Conservation (phyloP, 179 eudicot species). For the Beta corolliflora region DNA sequence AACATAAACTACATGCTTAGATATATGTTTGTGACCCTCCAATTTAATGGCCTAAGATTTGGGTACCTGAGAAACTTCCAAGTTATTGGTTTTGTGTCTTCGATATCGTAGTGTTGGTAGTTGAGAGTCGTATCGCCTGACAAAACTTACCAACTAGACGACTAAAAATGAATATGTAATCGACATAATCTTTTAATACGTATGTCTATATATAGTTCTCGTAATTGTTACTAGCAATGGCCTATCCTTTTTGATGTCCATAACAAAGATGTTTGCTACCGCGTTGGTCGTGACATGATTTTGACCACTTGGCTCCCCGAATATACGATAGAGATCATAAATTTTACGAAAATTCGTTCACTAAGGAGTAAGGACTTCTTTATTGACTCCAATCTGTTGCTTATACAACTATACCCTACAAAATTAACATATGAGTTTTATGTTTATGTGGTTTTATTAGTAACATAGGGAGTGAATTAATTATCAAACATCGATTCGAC, state of each 20-base stretch:
- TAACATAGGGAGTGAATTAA: too few relatives aligned
- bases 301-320: not conserved
- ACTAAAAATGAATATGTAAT: not conserved
- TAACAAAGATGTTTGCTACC: not conserved
- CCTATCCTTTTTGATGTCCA: not conserved
- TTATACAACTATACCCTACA: too few relatives aligned
- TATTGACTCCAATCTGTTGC: too few relatives aligned
- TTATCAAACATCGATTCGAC: too few relatives aligned
- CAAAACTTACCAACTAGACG: constrained; percentile 9
- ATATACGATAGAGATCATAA: not conserved
- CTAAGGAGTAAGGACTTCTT: too few relatives aligned
- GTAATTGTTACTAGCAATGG: not conserved
- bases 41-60: not conserved
- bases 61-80: not conserved
- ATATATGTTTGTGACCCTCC: too few relatives aligned
- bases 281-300: not conserved
- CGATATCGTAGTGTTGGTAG: not conserved
- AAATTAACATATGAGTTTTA: too few relatives aligned
- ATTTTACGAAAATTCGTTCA: too few relatives aligned
- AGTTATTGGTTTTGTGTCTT: not conserved
- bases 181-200: not conserved
- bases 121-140: constrained; percentile 14
- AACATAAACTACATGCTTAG: not conserved
- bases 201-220: not conserved
- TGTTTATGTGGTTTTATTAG: too few relatives aligned